Conservation (phyloP, 108 stramenopile genomes). For the Seminavis robusta region DNA sequence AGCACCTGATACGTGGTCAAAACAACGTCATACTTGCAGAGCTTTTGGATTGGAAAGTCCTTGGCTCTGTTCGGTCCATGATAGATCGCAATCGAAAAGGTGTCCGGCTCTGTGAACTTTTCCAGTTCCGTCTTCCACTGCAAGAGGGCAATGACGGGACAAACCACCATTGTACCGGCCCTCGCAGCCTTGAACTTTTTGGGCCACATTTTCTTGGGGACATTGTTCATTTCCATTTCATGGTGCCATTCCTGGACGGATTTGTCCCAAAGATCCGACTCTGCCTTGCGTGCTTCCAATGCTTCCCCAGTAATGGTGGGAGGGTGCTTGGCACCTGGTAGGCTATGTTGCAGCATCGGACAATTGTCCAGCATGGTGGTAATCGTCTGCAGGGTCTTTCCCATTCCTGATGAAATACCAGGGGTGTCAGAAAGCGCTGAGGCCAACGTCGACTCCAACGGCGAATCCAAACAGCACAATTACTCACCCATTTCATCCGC, state of each 20-base stretch:
- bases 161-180: conserved; percentile 91
- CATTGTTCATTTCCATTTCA: conserved; percentile 78
- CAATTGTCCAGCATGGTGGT: conserved; percentile 86
- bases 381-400: conserved; percentile 95
- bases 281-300: conserved; percentile 34
- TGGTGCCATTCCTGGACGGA: conserved; percentile 52
- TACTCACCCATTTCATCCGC: conserved; percentile 79
- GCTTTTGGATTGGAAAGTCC: conserved; percentile 58
- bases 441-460: not conserved
- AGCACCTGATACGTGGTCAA: conserved; percentile 97
- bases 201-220: conserved; percentile 46
- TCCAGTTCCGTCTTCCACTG: conserved; percentile 97
- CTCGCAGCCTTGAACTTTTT: conserved; percentile 42
- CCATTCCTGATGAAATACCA: no score
- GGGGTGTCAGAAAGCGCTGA: not conserved
- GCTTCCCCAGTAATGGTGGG: conserved; percentile 44
- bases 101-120: conserved; percentile 79
- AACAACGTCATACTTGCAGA: conserved; percentile 90
- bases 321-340: conserved; percentile 68
- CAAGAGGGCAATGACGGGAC: conserved; percentile 92
- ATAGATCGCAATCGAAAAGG: conserved; percentile 84
- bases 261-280: conserved; percentile 68
- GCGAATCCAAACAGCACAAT: not conserved
- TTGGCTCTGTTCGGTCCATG: conserved; percentile 84
- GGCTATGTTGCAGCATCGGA: conserved; percentile 65